Evolutionary conservation across 2,329 filamentous ascomycete species (phyloP), one percentile per base, ranked within the genome.

Genomic region (Verticillium tricorpus): DNA sequence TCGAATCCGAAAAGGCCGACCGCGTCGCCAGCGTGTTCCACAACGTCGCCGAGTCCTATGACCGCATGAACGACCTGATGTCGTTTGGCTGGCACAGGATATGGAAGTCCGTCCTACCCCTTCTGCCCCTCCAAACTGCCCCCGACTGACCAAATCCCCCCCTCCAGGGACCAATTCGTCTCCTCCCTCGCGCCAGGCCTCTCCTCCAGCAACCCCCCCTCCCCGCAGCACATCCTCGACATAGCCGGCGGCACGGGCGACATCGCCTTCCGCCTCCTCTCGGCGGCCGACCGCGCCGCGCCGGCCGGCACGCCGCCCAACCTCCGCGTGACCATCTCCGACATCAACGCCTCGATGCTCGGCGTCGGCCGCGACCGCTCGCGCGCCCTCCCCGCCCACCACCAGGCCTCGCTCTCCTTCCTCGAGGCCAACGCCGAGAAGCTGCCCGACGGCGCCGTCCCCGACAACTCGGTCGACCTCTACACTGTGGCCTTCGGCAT

Each of bases 51-150:
- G 88, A 91, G 65, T 92, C 90, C 19, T 99, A 99, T 78, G 95
- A 99, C 77, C 90, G 89, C 65, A 99, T 99, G 95, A 99, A 99
- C 79, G 95, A 99, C 76, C 85, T 98, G 68, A 99, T 99, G 95
- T 98, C 95, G 8, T 86, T 99, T 57, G 95, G 95, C 61, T 93
- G 97, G 78, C 95, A 99, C 76, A 90, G 95, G 54, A 81, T 99
- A 40, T 99, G 95, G 95, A 99, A 89, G 85, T 85, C 68, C 58
- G 82, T 75, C 56, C 14, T 35, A 40, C 52, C 28, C 52, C 19
- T 45, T n/a, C 56, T 12, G 35, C 57, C 45, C 56, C 37, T 40
- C 40, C 57, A 35, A 39, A 39, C 19, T 28, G 35, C 32, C 22
- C 8, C 6, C 19, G 31, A 9, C 35, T 37, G 58, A 62, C 40